Evolutionary conservation across 345 rosid species (phyloP), one percentile per base, ranked within the genome.

Genomic region (Populus davidiana): DNA sequence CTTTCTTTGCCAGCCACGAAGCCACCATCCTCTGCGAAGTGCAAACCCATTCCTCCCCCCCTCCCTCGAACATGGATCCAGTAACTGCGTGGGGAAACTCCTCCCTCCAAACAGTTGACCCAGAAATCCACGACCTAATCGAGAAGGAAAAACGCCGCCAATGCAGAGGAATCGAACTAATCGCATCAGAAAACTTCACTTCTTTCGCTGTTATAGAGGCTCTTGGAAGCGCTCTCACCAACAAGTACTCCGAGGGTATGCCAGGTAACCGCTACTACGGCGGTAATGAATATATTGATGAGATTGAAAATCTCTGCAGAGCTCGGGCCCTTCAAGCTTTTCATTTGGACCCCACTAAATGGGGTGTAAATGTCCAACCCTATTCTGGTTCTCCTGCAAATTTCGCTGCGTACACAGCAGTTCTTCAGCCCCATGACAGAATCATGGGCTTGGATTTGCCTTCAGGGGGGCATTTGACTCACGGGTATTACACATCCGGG

Each of bases 311-410:
- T 78, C 96, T 96, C 74, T 96, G 99, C 89, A 85, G 90, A 2
- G 86, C 97, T 50, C 90, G 99, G 35, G 99, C 99, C 52, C 90
- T 96, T 33, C 81, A 86, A 77, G 94, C 97, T 63, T 96, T 85
- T 86, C 97, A 80, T 63, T 78, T 88, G 9, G 97, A 94, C 70
- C 72, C 94, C 4, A 77, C 93, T 6, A 71, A 84, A 38, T 96
- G 99, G 98, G 99, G 99, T 2, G 99, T 96, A 62, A 96, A 96
- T 66, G 99, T 96, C 25, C 99, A 96, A 90, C 99, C 99, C 1
- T 96, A 96, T 82, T 94, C 98, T 16, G 98, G 99, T 49, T 96
- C 99, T 9, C 98, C 99, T 2, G 99, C 99, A 5, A 96, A 96
- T 77, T 96, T 96, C 82, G 99, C 99, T 65, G 98, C 98, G 1